A percentile compares a stretch with the other conserved stretches of the same genome.
These are phyloP conservation scores for Rubia balearica DNA, from an alignment of 305 asterid species.

Conservation along the genomic window DNA sequence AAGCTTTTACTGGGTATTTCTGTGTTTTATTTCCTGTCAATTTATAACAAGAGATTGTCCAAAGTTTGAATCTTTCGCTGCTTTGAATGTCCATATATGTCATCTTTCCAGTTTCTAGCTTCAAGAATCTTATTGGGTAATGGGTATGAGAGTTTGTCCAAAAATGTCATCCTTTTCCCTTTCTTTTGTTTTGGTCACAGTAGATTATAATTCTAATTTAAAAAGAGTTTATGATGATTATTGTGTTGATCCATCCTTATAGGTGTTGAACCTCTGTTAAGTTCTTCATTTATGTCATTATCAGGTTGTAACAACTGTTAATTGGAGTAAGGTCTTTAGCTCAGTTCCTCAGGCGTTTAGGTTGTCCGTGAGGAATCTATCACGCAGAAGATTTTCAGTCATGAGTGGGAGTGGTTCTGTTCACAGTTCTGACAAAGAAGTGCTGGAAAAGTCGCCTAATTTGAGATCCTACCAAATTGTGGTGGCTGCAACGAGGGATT, in stretches of 20 bases:
- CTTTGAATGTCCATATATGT: conserved; percentile 8
- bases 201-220: conserved; percentile 2
- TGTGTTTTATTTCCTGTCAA: neutral
- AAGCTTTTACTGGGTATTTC: neutral
- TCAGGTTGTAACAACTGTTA: conserved; percentile 36
- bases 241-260: neutral
- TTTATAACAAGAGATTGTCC: neutral
- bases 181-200: conserved; percentile 15
- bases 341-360: conserved; percentile 20
- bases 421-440: too few species aligned
- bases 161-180: conserved; percentile 11
- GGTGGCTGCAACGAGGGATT: conserved; percentile 71
- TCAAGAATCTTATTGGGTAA: conserved; percentile 10
- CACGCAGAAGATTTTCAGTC: conserved; percentile 26
- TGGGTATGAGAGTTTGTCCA: conserved; percentile 20
- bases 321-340: conserved; percentile 16
- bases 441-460: conserved; percentile 18
- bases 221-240: conserved; percentile 1
- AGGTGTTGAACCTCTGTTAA: neutral
- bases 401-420: conserved; percentile 31
- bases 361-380: conserved; percentile 13
- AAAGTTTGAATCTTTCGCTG: neutral
- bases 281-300: conserved; percentile 15
- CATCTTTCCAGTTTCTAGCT: conserved; percentile 2
- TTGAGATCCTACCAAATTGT: conserved; percentile 64